Conservation (phyloP, 495 filamentous ascomycete genomes). For the Aspergillus egyptiacus region DNA sequence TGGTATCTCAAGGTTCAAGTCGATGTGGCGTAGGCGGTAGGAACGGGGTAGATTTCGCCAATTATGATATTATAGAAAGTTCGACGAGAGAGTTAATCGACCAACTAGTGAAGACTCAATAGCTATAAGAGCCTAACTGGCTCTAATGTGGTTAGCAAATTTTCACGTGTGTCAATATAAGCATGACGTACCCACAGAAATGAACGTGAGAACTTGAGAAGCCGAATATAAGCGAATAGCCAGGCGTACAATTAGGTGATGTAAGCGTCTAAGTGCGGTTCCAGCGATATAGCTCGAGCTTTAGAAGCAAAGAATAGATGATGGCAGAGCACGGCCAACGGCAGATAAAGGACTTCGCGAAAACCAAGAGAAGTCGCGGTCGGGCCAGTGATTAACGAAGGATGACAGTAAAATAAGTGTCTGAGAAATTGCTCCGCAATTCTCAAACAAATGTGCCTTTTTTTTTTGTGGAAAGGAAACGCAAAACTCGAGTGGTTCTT, state of each 20-base stretch:
- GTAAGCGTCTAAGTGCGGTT: slow-evolving; percentile 11
- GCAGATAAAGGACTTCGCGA: slow-evolving; percentile 6
- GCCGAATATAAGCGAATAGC: slow-evolving; percentile 15
- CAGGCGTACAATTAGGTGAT: slow-evolving; percentile 14
- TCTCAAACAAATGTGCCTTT: slow-evolving; percentile 26
- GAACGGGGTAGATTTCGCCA: slow-evolving; percentile 20
- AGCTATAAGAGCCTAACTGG: slow-evolving; percentile 11
- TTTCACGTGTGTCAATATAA: background rate
- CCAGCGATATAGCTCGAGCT: slow-evolving; percentile 6
- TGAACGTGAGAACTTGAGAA: slow-evolving; percentile 9
- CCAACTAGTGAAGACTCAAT: slow-evolving; percentile 17
- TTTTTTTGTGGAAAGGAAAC: slow-evolving; percentile 24
- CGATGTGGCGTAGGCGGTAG: slow-evolving; percentile 27
- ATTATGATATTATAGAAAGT: slow-evolving; percentile 37
- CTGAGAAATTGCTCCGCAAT: slow-evolving; percentile 44
- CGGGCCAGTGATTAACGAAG: slow-evolving; percentile 14
- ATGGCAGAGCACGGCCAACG: slow-evolving; percentile 22
- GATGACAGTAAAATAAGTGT: slow-evolving; percentile 19
- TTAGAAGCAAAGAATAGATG: slow-evolving; percentile 10
- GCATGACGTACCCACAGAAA: slow-evolving; percentile 13
- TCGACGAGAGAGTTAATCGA: slow-evolving; percentile 14
- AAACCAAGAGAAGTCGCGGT: slow-evolving; percentile 6
- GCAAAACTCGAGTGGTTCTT: slow-evolving; percentile 11
- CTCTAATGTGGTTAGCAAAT: slow-evolving; percentile 12
- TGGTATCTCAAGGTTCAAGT: slow-evolving; percentile 14